Percentiles rank a stretch among this genome's conserved stretches.
Evolutionary conservation across 2,329 filamentous ascomycete genomes (phyloP).

Genomic region (Phyllosticta ampelicida): DNA sequence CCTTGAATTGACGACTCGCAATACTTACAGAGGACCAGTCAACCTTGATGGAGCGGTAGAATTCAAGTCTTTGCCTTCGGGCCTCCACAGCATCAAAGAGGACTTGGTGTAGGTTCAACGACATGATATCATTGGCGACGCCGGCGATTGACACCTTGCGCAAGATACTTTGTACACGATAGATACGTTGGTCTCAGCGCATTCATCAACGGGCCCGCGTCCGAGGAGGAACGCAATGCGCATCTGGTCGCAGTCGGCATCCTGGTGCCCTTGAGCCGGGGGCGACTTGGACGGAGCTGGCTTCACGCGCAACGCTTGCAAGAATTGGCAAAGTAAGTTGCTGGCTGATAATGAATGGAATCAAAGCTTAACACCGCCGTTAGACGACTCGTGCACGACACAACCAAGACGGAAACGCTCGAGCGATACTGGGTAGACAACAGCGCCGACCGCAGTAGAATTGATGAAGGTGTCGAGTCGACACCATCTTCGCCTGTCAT

Average conservation of each 20-base stretch:
- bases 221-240: constrained; percentile 71
- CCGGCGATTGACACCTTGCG: not conserved
- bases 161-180: constrained; percentile 82
- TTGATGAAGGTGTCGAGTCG: constrained; percentile 1
- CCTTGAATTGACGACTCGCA: not conserved
- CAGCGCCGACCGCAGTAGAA: constrained; percentile 6
- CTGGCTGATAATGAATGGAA: not conserved
- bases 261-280: constrained; percentile 74
- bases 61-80: constrained; percentile 92
- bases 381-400: constrained; percentile 51
- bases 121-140: not conserved
- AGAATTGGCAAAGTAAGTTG: constrained; percentile 55
- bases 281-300: constrained; percentile 80
- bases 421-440: constrained; percentile 72
- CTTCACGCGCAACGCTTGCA: constrained; percentile 69
- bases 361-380: not conserved
- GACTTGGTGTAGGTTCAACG: constrained; percentile 52
- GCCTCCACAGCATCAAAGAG: constrained; percentile 75
- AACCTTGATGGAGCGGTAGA: constrained; percentile 77
- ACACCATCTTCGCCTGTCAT: constrained; percentile 1
- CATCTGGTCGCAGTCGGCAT: constrained; percentile 88
- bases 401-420: constrained; percentile 51
- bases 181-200: constrained; percentile 80
- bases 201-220: constrained; percentile 74
- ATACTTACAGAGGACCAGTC: constrained; percentile 26